Percentiles rank a stretch among this genome's conserved stretches.
Conservation (phyloP, 2,329 filamentous ascomycete species). For the Chaetothyriales sp. region DNA sequence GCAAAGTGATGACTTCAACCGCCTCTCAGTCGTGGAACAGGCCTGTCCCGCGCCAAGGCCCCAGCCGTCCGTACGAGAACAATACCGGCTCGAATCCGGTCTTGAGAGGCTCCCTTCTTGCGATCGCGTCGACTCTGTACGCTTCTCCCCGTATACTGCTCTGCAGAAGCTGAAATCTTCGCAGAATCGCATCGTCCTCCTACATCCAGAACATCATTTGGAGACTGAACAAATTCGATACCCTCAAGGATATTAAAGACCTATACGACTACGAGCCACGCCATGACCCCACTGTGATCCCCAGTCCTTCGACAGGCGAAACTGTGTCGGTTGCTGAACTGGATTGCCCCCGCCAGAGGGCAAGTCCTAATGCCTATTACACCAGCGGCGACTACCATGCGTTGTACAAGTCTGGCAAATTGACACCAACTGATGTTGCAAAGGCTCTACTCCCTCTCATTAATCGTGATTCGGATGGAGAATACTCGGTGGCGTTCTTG, state of each 20-base stretch:
- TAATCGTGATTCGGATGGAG: constrained; percentile 42
- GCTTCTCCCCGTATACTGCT: constrained; percentile 10
- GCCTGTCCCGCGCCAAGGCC: constrained; percentile 27
- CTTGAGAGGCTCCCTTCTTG: constrained; percentile 51
- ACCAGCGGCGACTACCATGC: constrained; percentile 64
- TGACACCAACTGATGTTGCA: constrained; percentile 59
- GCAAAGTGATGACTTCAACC: constrained; percentile 19
- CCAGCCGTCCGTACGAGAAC: constrained; percentile 32
- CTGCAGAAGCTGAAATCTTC: neutral
- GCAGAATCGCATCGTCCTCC: constrained; percentile 44
- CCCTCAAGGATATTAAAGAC: constrained; percentile 40
- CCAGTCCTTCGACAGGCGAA: constrained; percentile 20
- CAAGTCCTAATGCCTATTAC: constrained; percentile 41
- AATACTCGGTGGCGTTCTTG: constrained; percentile 62
- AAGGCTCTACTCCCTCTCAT: constrained; percentile 60
- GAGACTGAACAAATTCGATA: constrained; percentile 54
- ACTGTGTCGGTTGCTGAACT: constrained; percentile 12
- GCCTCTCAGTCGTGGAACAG: constrained; percentile 18
- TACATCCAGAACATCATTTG: constrained; percentile 54
- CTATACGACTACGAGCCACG: constrained; percentile 42
- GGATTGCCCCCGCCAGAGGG: constrained; percentile 24
- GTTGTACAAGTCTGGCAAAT: constrained; percentile 53
- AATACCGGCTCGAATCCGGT: constrained; percentile 53
- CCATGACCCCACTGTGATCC: constrained; percentile 46
- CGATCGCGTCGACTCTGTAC: constrained; percentile 49